Conservation (phyloP, 1,139 yeast species). For the Debaryomycetaceae sp. region DNA sequence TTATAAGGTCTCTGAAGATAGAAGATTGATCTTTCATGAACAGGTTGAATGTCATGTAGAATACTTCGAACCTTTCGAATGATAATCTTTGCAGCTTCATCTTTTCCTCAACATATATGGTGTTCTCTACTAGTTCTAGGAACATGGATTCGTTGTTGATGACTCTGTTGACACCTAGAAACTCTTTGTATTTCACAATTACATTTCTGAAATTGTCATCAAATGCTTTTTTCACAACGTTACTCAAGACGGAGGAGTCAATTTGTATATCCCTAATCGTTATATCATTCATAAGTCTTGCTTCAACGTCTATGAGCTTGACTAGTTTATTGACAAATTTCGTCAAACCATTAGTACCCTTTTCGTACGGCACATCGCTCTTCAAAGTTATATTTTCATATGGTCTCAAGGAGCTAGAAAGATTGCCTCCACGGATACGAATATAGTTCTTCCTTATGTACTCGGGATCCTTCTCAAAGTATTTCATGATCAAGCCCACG, state of each 20-base stretch:
- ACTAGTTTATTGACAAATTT: slow-evolving; percentile 52
- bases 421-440: slow-evolving; percentile 43
- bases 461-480: slow-evolving; percentile 31
- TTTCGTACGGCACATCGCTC: slow-evolving; percentile 49
- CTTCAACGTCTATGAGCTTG: slow-evolving; percentile 48
- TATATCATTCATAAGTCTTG: slow-evolving; percentile 37
- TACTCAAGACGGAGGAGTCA: slow-evolving; percentile 15
- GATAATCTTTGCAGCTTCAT: slow-evolving; percentile 10
- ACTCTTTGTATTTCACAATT: slow-evolving; percentile 12
- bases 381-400: slow-evolving; percentile 28
- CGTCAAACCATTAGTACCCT: slow-evolving; percentile 59
- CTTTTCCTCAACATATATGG: slow-evolving; percentile 19
- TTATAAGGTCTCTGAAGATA: slow-evolving; percentile 56
- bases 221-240: slow-evolving; percentile 21
- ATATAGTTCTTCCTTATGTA: slow-evolving; percentile 40
- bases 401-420: slow-evolving; percentile 40
- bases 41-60: slow-evolving; percentile 12
- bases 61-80: slow-evolving; percentile 8
- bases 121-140: slow-evolving; percentile 43
- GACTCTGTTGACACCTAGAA: slow-evolving; percentile 11
- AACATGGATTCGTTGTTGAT: slow-evolving; percentile 31
- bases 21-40: slow-evolving; percentile 22
- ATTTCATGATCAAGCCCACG: slow-evolving; percentile 35
- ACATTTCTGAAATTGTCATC: slow-evolving; percentile 18
- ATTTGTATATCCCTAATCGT: slow-evolving; percentile 4